Percentiles rank a stretch among this genome's conserved stretches.
These are phyloP conservation scores for Ligustrum vulgare DNA, from an alignment of 257 asterid genomes.

Conservation along the genomic window DNA sequence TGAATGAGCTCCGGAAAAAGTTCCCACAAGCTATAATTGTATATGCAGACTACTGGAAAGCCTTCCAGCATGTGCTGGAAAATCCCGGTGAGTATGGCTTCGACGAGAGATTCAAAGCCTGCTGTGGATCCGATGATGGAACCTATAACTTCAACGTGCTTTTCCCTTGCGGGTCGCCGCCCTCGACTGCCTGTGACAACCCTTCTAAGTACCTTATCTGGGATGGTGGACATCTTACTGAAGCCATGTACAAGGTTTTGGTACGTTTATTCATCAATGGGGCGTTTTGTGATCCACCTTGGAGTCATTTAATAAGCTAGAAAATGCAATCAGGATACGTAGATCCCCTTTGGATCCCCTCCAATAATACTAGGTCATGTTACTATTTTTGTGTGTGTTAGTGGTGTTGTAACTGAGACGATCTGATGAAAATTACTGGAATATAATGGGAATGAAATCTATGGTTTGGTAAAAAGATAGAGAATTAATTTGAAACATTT, in stretches of 20 bases:
- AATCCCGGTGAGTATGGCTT: constrained; percentile 44
- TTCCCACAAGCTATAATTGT: constrained; percentile 50
- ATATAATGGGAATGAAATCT: background rate
- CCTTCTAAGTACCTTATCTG: constrained; percentile 62
- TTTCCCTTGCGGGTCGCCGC: constrained; percentile 46
- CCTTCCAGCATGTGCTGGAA: constrained; percentile 35
- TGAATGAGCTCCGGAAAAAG: constrained; percentile 27
- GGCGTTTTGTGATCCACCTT: constrained; percentile 47
- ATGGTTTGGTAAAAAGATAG: too few species aligned
- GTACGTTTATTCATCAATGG: constrained; percentile 45
- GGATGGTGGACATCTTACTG: constrained; percentile 86
- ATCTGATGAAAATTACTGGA: background rate
- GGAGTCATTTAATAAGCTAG: constrained; percentile 41
- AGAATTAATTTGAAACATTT: too few species aligned
- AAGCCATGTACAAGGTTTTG: constrained; percentile 52
- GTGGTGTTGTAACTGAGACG: background rate
- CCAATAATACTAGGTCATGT: background rate
- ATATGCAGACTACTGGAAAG: constrained; percentile 61
- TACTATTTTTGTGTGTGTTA: background rate
- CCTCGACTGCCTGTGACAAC: constrained; percentile 42
- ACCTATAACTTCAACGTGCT: constrained; percentile 51
- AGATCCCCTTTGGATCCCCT: background rate
- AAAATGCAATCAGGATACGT: constrained; percentile 34
- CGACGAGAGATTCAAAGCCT: constrained; percentile 48
- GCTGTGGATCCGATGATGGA: constrained; percentile 63